Conservation (phyloP, 2,329 filamentous ascomycete genomes). For the Davidsoniella eucalypti region DNA sequence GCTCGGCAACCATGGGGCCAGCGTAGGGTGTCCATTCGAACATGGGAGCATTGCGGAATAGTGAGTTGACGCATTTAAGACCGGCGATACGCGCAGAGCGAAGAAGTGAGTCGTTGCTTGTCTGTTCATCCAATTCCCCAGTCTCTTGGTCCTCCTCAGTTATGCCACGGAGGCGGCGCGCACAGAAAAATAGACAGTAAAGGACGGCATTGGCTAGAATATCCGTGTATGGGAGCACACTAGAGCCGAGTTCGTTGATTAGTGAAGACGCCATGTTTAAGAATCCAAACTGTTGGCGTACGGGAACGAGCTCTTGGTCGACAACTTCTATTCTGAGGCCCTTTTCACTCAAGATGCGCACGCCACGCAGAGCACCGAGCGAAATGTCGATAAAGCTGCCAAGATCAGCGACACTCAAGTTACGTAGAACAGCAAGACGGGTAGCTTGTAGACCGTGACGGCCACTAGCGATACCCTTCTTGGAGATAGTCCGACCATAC, state of each 20-base stretch:
- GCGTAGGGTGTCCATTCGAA: constrained; percentile 61
- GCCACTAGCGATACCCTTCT: constrained; percentile 59
- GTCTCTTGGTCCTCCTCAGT: constrained; percentile 20
- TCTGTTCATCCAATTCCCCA: constrained; percentile 23
- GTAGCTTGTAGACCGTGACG: constrained; percentile 68
- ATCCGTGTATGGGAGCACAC: constrained; percentile 49
- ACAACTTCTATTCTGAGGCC: constrained; percentile 34
- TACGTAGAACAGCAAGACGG: constrained; percentile 64
- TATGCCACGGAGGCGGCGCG: constrained; percentile 32
- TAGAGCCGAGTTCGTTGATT: constrained; percentile 65
- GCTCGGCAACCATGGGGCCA: constrained; percentile 51
- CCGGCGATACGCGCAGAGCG: constrained; percentile 52
- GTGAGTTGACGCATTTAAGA: constrained; percentile 64
- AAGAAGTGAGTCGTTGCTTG: constrained; percentile 39
- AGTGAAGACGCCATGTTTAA: constrained; percentile 82
- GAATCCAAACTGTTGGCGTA: constrained; percentile 76
- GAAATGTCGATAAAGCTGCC: constrained; percentile 71
- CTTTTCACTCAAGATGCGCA: constrained; percentile 39
- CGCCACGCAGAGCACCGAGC: constrained; percentile 48
- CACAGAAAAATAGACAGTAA: constrained; percentile 62
- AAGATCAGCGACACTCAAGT: constrained; percentile 57
- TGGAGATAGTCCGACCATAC: constrained; percentile 77
- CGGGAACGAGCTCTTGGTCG: constrained; percentile 40
- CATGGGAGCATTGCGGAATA: constrained; percentile 57
- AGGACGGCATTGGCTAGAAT: constrained; percentile 61